Evolutionary conservation across 305 asterid genomes (phyloP), one percentile per base, ranked within the genome.

Genomic region (Solanum hybrid): DNA sequence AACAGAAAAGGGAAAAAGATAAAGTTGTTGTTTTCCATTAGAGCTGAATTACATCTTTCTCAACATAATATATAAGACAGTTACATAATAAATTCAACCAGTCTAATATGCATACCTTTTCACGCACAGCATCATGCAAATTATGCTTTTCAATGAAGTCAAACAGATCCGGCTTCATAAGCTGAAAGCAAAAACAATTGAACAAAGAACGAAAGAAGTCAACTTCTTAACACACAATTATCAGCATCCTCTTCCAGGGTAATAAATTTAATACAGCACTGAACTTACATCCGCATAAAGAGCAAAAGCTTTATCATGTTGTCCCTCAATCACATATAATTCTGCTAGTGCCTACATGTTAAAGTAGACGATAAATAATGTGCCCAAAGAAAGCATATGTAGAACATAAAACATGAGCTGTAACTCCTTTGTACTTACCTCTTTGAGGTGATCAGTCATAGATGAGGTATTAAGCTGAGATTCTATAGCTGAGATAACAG

Each of bases 111-210:
- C 26, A 78, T 93, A 97, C 99, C 99, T 97, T 97, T 90, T 95
- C 97, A 73, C 91, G 96, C 90, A 97, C 94, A 82, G 92, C 93
- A 77, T 97, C 99, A 90, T 97, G 98, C 94, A 97, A 92, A 92
- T 95, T 93, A 91, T 97, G 98, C 91, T 96, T 97, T 91, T 96
- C 98, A 89, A 97, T 94, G 95, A 97, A 97, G 93, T 97, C 98
- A 92, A 95, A 97, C 92, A 97, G 89, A 46, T 89, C 98, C 1
- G 97, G 97, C 94, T 95, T 96, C 98, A 93, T 95, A 89, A 96
- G 96, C 99, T 97, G 98, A 91, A 94, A 92, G 80, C 90, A 92
- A 18, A 80, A 71, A 89, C 78, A 86, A 87, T 90, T 89, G 87
- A 84, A 77, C 87, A 67, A 86, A 89, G 90, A 86, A 89, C 33